Evolutionary conservation across 805 yeast genomes (phyloP).

Genomic region (Saccharomycopsis javanensis): DNA sequence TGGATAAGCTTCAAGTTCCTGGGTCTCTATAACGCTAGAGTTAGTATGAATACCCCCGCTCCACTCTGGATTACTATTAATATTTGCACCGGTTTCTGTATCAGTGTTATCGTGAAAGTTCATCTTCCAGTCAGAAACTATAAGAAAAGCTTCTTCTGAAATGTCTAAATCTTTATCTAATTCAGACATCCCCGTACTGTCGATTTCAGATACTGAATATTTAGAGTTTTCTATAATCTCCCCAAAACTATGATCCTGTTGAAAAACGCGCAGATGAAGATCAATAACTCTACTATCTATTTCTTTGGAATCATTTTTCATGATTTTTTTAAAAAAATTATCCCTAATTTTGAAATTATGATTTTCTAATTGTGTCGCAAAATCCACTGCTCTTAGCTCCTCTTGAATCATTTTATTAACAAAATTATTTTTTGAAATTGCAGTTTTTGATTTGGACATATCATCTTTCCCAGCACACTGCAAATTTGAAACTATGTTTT

Average conservation of each 20-base stretch:
- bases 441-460: background rate
- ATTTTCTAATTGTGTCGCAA: background rate
- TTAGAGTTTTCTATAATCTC: background rate
- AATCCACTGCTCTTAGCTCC: background rate
- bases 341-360: background rate
- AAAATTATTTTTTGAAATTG: background rate
- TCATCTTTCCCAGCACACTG: background rate
- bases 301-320: background rate
- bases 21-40: background rate
- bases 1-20: too few relatives aligned
- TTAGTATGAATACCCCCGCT: background rate
- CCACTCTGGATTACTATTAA: background rate
- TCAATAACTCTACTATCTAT: background rate
- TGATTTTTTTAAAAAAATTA: background rate
- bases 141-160: background rate
- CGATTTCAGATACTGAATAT: background rate
- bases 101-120: background rate
- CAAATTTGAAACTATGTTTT: background rate
- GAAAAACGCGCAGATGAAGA: background rate
- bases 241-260: background rate
- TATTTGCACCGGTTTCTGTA: background rate
- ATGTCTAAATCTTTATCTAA: background rate
- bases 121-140: background rate
- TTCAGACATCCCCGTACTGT: background rate
- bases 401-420: background rate